phyloP scores from a whole-genome alignment of 2,329 filamentous ascomycete species.

The Alternaria rosae region DNA sequence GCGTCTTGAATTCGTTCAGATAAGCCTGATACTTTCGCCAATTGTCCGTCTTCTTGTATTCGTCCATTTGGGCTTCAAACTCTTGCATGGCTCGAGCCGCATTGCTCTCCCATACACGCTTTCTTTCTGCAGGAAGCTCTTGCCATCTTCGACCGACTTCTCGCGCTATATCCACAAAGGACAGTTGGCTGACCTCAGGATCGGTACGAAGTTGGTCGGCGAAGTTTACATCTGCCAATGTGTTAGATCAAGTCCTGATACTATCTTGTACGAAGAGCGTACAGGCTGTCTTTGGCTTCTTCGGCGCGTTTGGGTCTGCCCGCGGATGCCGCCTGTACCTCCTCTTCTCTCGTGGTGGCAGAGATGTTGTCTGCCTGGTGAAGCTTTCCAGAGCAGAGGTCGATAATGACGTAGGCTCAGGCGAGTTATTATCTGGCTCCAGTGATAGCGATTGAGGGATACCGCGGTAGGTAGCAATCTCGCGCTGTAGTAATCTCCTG shows the following conservation, averaged over 20 bases:
- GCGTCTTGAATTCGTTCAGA: conserved; percentile 44
- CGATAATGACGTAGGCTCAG: conserved; percentile 36
- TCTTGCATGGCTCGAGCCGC: conserved; percentile 50
- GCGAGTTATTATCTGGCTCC: conserved; percentile 27
- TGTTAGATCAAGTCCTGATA: conserved; percentile 13
- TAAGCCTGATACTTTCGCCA: conserved; percentile 49
- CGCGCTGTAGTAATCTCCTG: conserved; percentile 49
- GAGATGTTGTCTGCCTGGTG: conserved; percentile 30
- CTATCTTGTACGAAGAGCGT: conserved; percentile 13
- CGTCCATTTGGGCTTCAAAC: conserved; percentile 50
- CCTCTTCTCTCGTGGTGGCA: conserved; percentile 43
- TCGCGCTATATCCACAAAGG: conserved; percentile 50
- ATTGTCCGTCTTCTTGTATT: conserved; percentile 49
- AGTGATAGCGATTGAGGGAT: conserved; percentile 38
- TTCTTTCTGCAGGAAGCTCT: conserved; percentile 44
- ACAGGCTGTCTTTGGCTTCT: conserved; percentile 53
- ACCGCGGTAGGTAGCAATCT: conserved; percentile 49
- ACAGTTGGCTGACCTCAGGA: conserved; percentile 44
- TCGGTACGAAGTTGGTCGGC: conserved; percentile 49
- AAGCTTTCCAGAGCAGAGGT: conserved; percentile 40
- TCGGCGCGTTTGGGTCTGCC: conserved; percentile 48
- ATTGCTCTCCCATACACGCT: conserved; percentile 49
- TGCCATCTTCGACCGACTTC: conserved; percentile 51
- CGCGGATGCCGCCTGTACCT: conserved; percentile 49
- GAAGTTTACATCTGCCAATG: conserved; percentile 49